Evolutionary conservation across 2,329 filamentous ascomycete species (phyloP), one percentile per base, ranked within the genome.

Genomic region (Penicillium sp.): DNA sequence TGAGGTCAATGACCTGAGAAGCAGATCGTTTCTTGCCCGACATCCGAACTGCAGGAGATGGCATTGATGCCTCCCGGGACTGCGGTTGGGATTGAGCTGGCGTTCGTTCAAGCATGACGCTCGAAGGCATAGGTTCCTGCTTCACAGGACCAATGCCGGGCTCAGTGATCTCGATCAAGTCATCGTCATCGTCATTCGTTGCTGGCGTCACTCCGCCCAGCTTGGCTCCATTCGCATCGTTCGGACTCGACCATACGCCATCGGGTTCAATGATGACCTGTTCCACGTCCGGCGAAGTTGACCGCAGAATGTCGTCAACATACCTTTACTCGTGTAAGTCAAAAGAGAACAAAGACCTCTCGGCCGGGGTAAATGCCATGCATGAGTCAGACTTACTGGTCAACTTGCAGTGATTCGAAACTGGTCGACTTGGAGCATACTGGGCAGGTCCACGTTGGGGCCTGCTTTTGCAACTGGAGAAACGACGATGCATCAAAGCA

Each of bases 401-500:
- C 93, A 24, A 97, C 82, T 9, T 88, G 89, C 20, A 98, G 73
- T 39, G 80, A 83, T 41, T 91, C 86, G 66, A 88, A 98, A 0
- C 84, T 81, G 1, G 89, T 84, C 0, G 80, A 71, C 62, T 90
- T 94, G 68, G 85, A 91, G 73, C 93, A 98, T 18, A 96, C 85
- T 0, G 93, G 93, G 61, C 93, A 98, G n/a, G 83, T 77, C 93
- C 93, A 98, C 14, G 93, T 94, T 0, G 93, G 93, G 0, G 89
- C 91, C 72, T 98, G 93, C 65, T 97, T 89, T 65, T 97, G 91
- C 23, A 98, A 73, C 59, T 95, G 88, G 16, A 98, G 77, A 64
- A 96, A 98, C 1, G 89, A 94, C 3, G 82, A 85, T 3, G 87
- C 91, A 66, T 98, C 93, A 58, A 97, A 98, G 65, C 93, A 98